These are phyloP conservation scores for Chalaropsis thielavioides DNA, from an alignment of 2,329 filamentous ascomycete species.

Conservation along the genomic window DNA sequence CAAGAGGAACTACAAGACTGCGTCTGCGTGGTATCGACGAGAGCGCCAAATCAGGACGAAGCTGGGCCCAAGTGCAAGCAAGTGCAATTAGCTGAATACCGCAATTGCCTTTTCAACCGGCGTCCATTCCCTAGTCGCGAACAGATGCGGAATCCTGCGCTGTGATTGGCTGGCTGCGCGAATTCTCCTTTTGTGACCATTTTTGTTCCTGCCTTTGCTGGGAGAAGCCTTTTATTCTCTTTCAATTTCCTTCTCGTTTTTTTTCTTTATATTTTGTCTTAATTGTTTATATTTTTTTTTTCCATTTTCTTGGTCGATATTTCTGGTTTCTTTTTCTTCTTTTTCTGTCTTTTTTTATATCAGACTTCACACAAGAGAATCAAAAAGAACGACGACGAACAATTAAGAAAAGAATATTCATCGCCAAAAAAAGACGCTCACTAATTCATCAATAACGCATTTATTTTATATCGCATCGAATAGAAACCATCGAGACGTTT, in stretches of 20 bases:
- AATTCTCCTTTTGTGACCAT: slow-evolving; percentile 2
- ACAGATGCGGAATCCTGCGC: slow-evolving; percentile 6
- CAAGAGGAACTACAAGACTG: no score
- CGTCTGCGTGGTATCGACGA: no score
- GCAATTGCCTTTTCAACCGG: slow-evolving; percentile 1
- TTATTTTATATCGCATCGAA: background rate
- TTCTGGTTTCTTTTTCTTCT: background rate
- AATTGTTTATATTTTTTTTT: background rate
- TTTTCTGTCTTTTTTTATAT: background rate
- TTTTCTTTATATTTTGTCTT: slow-evolving; percentile 1
- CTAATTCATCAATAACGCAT: background rate
- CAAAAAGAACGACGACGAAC: no score
- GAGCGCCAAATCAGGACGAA: no score
- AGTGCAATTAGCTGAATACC: background rate
- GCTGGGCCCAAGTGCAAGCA: background rate
- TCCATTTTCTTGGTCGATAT: background rate
- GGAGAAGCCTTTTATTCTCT: background rate
- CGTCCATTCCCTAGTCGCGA: background rate
- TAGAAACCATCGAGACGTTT: background rate
- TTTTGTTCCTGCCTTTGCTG: background rate
- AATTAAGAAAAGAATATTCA: background rate
- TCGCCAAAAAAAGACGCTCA: background rate
- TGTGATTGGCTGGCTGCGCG: slow-evolving; percentile 4
- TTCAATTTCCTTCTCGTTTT: background rate
- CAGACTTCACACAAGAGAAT: background rate